Percentiles rank a stretch among this genome's conserved stretches.
These are phyloP conservation scores for Aspergillus conjunctus DNA, from an alignment of 495 filamentous ascomycete species.

Conservation along the genomic window DNA sequence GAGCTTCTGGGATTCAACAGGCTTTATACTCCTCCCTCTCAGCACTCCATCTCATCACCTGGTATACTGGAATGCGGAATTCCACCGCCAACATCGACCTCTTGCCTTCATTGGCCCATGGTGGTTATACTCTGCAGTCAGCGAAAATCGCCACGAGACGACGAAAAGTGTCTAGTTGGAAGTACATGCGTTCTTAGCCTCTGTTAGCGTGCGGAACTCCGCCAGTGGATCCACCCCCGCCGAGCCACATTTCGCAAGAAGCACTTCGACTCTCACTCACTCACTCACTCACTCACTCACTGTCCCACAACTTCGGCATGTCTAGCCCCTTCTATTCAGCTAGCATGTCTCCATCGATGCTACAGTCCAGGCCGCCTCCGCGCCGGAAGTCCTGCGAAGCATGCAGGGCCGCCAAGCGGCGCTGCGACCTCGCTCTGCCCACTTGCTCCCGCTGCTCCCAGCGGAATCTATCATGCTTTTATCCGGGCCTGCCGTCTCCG, in stretches of 20 bases:
- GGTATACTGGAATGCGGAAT: conserved; percentile 17
- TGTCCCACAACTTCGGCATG: not conserved
- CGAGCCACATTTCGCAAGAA: conserved; percentile 3
- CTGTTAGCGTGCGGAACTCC: conserved; percentile 38
- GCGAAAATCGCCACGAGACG: too few species aligned
- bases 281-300: not conserved
- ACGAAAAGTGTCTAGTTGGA: too few species aligned
- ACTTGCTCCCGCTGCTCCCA: conserved; percentile 50
- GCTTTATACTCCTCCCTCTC: not conserved
- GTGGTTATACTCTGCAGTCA: not conserved
- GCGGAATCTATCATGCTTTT: conserved; percentile 45
- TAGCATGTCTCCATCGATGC: conserved; percentile 5
- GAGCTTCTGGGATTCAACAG: not conserved
- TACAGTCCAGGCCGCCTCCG: conserved; percentile 34
- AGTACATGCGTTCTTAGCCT: not conserved
- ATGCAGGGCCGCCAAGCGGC: conserved; percentile 56
- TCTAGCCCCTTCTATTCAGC: not conserved
- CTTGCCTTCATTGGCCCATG: not conserved
- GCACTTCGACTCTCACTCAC: not conserved
- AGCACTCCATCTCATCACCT: not conserved
- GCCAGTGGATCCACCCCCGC: conserved; percentile 15
- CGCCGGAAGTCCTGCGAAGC: conserved; percentile 54
- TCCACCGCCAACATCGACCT: conserved; percentile 14
- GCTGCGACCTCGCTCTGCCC: conserved; percentile 52
- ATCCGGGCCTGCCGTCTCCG: conserved; percentile 32